Base-by-base conservation (phyloP, 768 basidiomycete genomes). In the Sarcodon aspratus region DNA sequence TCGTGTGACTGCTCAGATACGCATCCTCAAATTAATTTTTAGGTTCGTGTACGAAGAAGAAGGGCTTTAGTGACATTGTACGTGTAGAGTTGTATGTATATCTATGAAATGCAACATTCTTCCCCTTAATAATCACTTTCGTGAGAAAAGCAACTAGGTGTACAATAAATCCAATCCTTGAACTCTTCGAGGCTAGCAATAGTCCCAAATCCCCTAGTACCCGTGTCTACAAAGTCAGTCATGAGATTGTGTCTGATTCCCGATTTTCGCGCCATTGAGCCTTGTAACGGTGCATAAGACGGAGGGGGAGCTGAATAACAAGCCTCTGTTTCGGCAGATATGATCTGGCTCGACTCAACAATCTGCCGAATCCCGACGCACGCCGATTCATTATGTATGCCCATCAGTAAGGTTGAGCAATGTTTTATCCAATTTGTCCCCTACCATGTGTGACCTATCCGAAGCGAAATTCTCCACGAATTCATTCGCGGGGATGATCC, bases 391-490 rank as follows among this genome's bases (percentile, higher is more conserved):
- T n/a, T n/a, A n/a, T n/a, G n/a, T n/a, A n/a, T n/a, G n/a, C n/a
- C n/a, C n/a, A n/a, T n/a, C n/a, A n/a, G n/a, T n/a, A n/a, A n/a
- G n/a, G n/a, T n/a, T n/a, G n/a, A n/a, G n/a, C n/a, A n/a, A n/a
- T n/a, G n/a, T n/a, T n/a, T n/a, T n/a, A n/a, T n/a, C n/a, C n/a
- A n/a, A n/a, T n/a, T n/a, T n/a, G n/a, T 37, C 44, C 54, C 69
- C 58, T 54, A 81, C 81, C 83, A 87, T 86, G 61, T 86, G 84
- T 48, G 82, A 81, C 57, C 84, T 69, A 61, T 87, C 82, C 15
- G 83, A 85, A 9, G 82, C 80, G 65, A 87, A 85, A 55, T 75
- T 57, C 52, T 75, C 64, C 38, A 85, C 61, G 57, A 70, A 84
- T 10, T 61, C 60, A 33, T 61, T 51, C 13, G 72, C 76, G 50